Evolutionary conservation across 2,329 filamentous ascomycete species (phyloP).

Genomic region (Rutstroemia sp.): DNA sequence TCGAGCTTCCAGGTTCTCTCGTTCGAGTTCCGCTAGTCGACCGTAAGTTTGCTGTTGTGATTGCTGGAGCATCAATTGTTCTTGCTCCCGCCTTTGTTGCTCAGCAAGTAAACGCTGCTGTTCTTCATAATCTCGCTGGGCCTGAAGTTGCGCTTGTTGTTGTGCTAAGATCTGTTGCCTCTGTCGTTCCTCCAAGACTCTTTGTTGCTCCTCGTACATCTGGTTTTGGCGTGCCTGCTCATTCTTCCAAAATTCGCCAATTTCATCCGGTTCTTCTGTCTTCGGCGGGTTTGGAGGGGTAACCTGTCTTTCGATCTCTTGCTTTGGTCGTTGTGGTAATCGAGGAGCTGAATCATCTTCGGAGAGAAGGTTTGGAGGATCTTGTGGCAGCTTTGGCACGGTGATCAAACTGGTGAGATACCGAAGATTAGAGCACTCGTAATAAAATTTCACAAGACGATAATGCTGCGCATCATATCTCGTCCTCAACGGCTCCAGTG

Average conservation of each 20-base stretch:
- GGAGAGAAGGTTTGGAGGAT: conserved; percentile 79
- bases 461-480: conserved; percentile 96
- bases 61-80: conserved; percentile 82
- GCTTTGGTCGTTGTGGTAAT: conserved; percentile 73
- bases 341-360: conserved; percentile 81
- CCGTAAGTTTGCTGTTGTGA: conserved; percentile 92
- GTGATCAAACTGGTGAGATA: conserved; percentile 96
- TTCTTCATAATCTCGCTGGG: conserved; percentile 92
- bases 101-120: conserved; percentile 83
- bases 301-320: conserved; percentile 60
- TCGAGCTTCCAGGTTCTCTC: conserved; percentile 87
- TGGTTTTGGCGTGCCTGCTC: conserved; percentile 87
- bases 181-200: conserved; percentile 79
- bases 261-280: conserved; percentile 81
- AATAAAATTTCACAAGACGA: conserved; percentile 95
- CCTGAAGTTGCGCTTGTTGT: conserved; percentile 73
- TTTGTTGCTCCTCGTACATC: conserved; percentile 92
- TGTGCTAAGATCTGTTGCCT: conserved; percentile 74
- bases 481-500: conserved; percentile 76
- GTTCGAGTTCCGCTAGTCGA: conserved; percentile 88
- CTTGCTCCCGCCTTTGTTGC: conserved; percentile 84
- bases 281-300: conserved; percentile 62
- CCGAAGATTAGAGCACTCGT: conserved; percentile 95
- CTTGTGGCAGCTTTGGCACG: conserved; percentile 89
- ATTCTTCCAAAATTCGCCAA: conserved; percentile 96